phyloP scores from a whole-genome alignment of 2,329 filamentous ascomycete species.

The Fonsecaea pugnacius region DNA sequence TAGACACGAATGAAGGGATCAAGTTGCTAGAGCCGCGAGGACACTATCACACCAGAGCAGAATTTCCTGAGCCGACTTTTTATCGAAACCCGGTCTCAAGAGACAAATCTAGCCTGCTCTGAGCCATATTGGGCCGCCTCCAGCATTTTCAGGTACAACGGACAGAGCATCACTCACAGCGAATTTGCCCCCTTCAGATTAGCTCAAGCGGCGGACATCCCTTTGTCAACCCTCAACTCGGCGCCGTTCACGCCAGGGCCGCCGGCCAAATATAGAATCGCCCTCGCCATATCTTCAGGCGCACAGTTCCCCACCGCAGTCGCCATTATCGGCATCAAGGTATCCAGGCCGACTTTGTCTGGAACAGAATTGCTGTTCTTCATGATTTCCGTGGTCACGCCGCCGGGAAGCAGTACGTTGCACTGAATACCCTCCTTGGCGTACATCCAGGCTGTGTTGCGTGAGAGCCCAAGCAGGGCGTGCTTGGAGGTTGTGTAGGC shows the following conservation, averaged over 20 bases:
- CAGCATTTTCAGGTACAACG: neutral
- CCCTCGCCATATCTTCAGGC: conserved; percentile 12
- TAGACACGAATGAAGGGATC: neutral
- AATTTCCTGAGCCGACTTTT: too few relatives aligned
- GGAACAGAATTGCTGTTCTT: conserved; percentile 13
- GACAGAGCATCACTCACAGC: neutral
- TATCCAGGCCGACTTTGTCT: conserved; percentile 12
- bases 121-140: neutral
- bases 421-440: conserved; percentile 18
- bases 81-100: too few relatives aligned
- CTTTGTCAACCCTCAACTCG: conserved; percentile 15
- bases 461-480: conserved; percentile 15
- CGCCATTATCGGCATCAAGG: conserved; percentile 17
- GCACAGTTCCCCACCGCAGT: conserved; percentile 7
- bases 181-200: neutral
- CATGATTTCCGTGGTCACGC: conserved; percentile 14
- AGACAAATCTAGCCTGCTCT: neutral
- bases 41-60: too few relatives aligned
- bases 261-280: conserved; percentile 9
- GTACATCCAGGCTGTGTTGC: conserved; percentile 19
- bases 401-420: conserved; percentile 16
- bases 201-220: conserved; percentile 8
- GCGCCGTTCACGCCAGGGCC: conserved; percentile 8
- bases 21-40: neutral
- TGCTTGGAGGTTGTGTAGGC: conserved; percentile 20